Evolutionary conservation across 2,329 filamentous ascomycete genomes (phyloP).

Genomic region (Hysterium pulicare): DNA sequence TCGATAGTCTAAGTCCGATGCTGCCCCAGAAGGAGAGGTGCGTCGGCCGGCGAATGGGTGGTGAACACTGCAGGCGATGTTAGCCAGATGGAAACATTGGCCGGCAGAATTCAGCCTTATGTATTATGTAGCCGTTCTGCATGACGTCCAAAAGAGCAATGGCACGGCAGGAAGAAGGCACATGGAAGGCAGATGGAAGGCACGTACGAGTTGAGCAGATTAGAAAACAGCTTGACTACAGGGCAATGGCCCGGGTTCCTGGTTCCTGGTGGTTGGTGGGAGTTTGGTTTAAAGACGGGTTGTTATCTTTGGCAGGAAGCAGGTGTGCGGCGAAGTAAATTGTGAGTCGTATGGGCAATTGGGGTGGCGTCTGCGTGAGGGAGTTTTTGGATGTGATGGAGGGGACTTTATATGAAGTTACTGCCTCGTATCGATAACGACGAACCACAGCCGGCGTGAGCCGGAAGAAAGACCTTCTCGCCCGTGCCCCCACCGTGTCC

Average conservation of each 20-base stretch:
- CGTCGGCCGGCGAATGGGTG: slow-evolving; percentile 96
- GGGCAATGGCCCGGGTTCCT: slow-evolving; percentile 41
- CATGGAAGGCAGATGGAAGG: slow-evolving; percentile 7
- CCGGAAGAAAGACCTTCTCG: too few relatives aligned
- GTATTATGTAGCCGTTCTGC: too few relatives aligned
- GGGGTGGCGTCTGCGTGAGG: not conserved
- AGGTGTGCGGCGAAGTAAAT: not conserved
- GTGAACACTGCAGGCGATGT: slow-evolving; percentile 62
- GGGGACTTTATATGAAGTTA: slow-evolving; percentile 1
- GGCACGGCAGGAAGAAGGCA: too few relatives aligned
- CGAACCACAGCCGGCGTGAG: slow-evolving; percentile 15
- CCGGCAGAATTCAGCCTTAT: slow-evolving; percentile 2
- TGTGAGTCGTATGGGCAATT: not conserved
- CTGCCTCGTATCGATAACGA: slow-evolving; percentile 6
- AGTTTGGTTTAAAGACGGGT: slow-evolving; percentile 4
- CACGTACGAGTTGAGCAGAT: slow-evolving; percentile 91
- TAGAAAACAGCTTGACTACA: slow-evolving; percentile 96
- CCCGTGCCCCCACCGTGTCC: too few relatives aligned
- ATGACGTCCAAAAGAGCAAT: too few relatives aligned
- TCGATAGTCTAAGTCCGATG: slow-evolving; percentile 57
- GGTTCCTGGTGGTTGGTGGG: slow-evolving; percentile 12
- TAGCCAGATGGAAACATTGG: not conserved
- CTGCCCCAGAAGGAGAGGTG: slow-evolving; percentile 81
- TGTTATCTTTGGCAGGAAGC: not conserved
- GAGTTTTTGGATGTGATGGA: not conserved